Conservation (phyloP, 306 rosid species). For the Hylodesmum podocarpum region DNA sequence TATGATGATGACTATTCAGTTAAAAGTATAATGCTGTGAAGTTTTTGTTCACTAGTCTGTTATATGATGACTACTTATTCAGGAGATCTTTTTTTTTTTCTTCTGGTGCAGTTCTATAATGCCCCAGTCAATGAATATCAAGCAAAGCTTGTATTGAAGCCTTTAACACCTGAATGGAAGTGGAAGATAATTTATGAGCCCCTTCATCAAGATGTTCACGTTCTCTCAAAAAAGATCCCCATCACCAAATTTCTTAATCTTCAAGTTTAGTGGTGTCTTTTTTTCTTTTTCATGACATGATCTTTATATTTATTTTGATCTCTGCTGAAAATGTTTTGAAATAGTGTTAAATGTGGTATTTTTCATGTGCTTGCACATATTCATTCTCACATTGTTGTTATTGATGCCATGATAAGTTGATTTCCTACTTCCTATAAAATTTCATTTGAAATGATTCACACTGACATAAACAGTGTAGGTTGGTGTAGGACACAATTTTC, state of each 20-base stretch:
- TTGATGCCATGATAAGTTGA: conserved; percentile 13
- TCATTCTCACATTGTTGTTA: neutral
- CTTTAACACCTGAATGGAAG: conserved; percentile 71
- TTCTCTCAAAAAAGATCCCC: conserved; percentile 90
- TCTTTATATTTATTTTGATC: conserved; percentile 5
- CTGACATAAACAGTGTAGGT: conserved; percentile 56
- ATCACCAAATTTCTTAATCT: conserved; percentile 80
- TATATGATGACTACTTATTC: conserved; percentile 15
- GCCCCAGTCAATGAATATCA: conserved; percentile 76
- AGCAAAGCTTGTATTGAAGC: conserved; percentile 88
- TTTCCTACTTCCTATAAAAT: conserved; percentile 15
- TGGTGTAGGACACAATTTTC: conserved; percentile 87
- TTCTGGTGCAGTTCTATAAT: conserved; percentile 73
- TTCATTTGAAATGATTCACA: conserved; percentile 20
- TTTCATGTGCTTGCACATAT: neutral
- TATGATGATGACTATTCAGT: neutral
- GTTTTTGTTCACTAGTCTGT: neutral
- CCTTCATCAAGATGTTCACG: conserved; percentile 62
- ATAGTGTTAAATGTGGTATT: neutral
- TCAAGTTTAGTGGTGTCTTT: conserved; percentile 55
- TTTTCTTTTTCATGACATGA: neutral
- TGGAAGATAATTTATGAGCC: conserved; percentile 92
- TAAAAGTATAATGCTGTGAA: neutral
- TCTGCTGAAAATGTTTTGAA: neutral
- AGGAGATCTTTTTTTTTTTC: conserved; percentile 1